A percentile compares a stretch with the other conserved stretches of the same genome.
phyloP scores from a whole-genome alignment of 1,139 yeast species.

The Saccharomycopsis crataegensis region DNA sequence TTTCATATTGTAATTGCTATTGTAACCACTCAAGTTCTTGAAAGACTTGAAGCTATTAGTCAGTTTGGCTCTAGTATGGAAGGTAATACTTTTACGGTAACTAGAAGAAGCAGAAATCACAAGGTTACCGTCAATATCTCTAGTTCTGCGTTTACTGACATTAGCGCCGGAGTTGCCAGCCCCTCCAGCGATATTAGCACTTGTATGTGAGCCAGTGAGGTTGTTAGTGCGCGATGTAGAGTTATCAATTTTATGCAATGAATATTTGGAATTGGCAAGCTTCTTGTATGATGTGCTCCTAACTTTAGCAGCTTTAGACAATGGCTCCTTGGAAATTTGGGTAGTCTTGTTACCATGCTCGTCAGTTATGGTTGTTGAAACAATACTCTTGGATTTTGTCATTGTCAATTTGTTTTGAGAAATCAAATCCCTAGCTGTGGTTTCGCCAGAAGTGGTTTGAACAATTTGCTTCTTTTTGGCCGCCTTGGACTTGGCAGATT shows the following conservation, averaged over 20 bases:
- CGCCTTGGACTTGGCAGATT: constrained; percentile 11
- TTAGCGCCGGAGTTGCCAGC: constrained; percentile 12
- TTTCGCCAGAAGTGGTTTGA: constrained; percentile 11
- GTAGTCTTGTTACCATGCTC: constrained; percentile 31
- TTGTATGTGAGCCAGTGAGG: background rate
- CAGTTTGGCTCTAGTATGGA: constrained; percentile 26
- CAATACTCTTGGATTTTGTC: constrained; percentile 41
- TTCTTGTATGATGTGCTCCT: constrained; percentile 16
- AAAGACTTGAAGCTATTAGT: constrained; percentile 24
- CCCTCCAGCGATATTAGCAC: background rate
- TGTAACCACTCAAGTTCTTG: constrained; percentile 10
- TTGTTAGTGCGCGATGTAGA: constrained; percentile 2
- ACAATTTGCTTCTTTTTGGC: constrained; percentile 14
- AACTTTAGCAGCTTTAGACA: constrained; percentile 27
- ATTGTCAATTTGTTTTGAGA: constrained; percentile 24
- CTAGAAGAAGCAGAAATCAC: constrained; percentile 32
- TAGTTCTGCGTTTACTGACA: constrained; percentile 18
- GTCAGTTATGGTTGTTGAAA: constrained; percentile 38
- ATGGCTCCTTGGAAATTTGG: constrained; percentile 25
- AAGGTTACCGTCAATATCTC: constrained; percentile 24
- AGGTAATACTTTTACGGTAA: constrained; percentile 32
- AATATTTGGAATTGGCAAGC: constrained; percentile 10
- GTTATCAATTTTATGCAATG: constrained; percentile 8
- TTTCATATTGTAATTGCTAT: constrained; percentile 10
- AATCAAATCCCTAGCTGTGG: constrained; percentile 16